Base-by-base conservation (phyloP, 1,284 basidiomycete genomes). In the Cutaneotrichosporon cutaneum region DNA sequence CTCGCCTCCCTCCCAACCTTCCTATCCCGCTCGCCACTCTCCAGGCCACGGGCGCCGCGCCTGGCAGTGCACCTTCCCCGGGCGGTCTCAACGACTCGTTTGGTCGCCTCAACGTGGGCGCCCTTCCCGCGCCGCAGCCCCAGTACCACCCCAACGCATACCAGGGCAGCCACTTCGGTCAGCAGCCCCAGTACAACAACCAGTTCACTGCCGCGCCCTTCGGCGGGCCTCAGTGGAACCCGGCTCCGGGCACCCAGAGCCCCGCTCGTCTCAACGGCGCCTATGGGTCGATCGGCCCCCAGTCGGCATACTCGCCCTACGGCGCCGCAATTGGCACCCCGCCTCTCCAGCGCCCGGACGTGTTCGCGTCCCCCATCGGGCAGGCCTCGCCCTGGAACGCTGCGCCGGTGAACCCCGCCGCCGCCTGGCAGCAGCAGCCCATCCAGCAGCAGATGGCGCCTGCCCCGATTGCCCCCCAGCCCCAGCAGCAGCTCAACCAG, bases 1-100 rank as follows among this genome's bases (percentile, higher is more conserved):
- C 77, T 27, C 74, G 74, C 26, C 69, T 70, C 21, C 67, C 66
- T 3, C 75, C 77, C 30, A 77, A 77, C 59, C 70, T 78, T 18
- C 77, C 73, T 13, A 73, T 77, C 58, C 75, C 77, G 24, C 45
- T 69, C 22, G 61, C 69, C 4, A 65, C 66, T 24, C 61, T 70
- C 26, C 70, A 67, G 54, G 66, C 64, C n/a, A 54, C 67, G 6
- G 54, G 42, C 4, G 44, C 33, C 13, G 55, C 53, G 9, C n/a
- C 64, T 36, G 62, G 60, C 26, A 48, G 30, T 5, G 39, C 27
- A 3, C 54, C 61, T 8, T 60, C 63, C 27, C 62, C 68, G 2
- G 53, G 51, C 54, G 51, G 44, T 18, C 56, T 72, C 21, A 65
- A 66, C 57, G 76, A 76, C 39, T 58, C 65, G 10, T 73, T 77